Conservation (phyloP, 345 rosid species). For the Citrus australasica region DNA sequence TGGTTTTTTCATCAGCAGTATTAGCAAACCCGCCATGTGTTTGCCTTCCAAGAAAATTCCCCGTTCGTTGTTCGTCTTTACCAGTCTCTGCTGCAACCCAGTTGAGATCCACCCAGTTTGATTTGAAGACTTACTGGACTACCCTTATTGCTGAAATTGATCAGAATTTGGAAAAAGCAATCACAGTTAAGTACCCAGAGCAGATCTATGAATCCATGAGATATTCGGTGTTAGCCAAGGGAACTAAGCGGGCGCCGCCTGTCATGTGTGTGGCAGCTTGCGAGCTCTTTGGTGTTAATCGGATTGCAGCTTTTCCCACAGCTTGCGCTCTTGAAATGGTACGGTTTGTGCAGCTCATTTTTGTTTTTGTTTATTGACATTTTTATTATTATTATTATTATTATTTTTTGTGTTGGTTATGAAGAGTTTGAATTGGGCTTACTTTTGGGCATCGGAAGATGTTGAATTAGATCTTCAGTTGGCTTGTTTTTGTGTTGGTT, state of each 20-base stretch:
- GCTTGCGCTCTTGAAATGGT: conserved; percentile 99
- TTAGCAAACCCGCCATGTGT: conserved; percentile 27
- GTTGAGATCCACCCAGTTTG: conserved; percentile 46
- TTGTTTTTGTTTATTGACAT: background rate
- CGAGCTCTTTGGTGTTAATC: conserved; percentile 80
- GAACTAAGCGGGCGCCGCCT: conserved; percentile 91
- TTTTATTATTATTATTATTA: no score
- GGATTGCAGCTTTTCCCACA: conserved; percentile 89
- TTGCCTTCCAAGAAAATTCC: conserved; percentile 20
- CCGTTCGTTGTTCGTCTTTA: conserved; percentile 37
- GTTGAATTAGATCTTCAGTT: background rate
- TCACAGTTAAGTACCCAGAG: conserved; percentile 62
- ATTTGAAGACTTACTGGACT: conserved; percentile 78
- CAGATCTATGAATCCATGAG: conserved; percentile 92
- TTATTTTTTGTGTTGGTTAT: background rate
- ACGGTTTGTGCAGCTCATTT: background rate
- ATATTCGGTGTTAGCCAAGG: conserved; percentile 77
- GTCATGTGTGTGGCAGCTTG: conserved; percentile 93
- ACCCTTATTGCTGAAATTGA: conserved; percentile 62
- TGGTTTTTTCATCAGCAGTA: conserved; percentile 33
- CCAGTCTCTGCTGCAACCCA: conserved; percentile 21
- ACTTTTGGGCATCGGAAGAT: background rate
- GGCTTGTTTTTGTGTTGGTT: background rate
- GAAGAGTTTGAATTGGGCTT: background rate
- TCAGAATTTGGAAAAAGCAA: conserved; percentile 69